Base-by-base conservation (phyloP, 345 rosid genomes). In the Salix dunnii region DNA sequence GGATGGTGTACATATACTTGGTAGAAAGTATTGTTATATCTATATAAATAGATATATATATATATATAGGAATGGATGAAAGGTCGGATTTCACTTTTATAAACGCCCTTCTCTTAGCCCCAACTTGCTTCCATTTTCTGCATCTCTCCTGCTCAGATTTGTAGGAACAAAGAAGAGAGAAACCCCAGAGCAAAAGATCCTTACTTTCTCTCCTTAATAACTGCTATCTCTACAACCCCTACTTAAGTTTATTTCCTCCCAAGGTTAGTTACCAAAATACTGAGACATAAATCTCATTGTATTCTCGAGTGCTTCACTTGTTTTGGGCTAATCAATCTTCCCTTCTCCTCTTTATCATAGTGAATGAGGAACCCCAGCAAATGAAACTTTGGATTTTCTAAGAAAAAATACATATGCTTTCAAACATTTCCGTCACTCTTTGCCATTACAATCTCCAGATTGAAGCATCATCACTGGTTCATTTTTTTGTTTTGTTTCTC, bases 201-300 rank as follows among this genome's bases (percentile, higher is more conserved):
- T 76, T 72, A 40, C 49, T 67, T 78, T 80, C 84, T 75, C 72
- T 74, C 73, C 79, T 66, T 36, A 76, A 43, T 76, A 60, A 74
- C 73, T 77, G 53, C 68, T 60, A 71, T 70, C 77, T 67, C 70
- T 71, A 66, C 46, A 25, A 60, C 30, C 43, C 55, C 46, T 51
- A 63, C 69, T 49, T 68, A 48, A 73, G 62, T 58, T 74, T 65
- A 71, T 79, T 80, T 63, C 78, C 74, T 76, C 51, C 84, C 67
- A 74, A 86, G 90, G 85, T 87, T 86, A 83, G 85, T 81, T 70
- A 63, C 76, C 75, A 71, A 79, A 74, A 74, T 23, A 79, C 76
- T 79, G 68, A 86, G 78, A 86, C 87, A 85, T 30, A 75, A 71
- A 72, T 84, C 75, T 66, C 71, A 23, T 65, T 20, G 23, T 70